Base-by-base conservation (phyloP, 2,329 filamentous ascomycete genomes). In the Mollisiaceae sp. region DNA sequence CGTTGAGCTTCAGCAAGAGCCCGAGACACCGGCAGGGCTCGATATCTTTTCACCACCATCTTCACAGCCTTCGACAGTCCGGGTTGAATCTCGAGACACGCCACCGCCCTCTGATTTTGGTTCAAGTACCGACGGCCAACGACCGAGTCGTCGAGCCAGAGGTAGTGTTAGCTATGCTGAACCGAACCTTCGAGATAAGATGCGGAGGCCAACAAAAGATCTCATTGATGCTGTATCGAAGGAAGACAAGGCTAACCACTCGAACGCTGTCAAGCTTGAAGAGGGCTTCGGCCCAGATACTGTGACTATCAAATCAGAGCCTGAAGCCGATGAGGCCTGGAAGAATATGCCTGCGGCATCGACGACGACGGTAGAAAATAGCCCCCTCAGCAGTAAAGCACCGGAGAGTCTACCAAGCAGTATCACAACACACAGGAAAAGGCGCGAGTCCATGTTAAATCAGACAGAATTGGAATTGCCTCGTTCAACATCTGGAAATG, bases 111-210 rank as follows among this genome's bases (percentile, higher is more conserved):
- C 80, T 18, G 84, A 89, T 69, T 83, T 89, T 41, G 85, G 82
- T 8, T 79, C 78, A 8, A 82, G 77, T 41, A 83, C 84, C 59
- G 85, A 90, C 70, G 84, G 84, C 35, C 82, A 85, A 35, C 84
- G 92, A 54, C 85, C 86, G 24, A 90, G 88, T 71, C 83, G 92
- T 70, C 85, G 92, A 69, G 86, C 87, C 57, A 83, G 90, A 72
- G 80, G 86, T 12, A 83, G 88, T 59, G 85, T 95, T 67, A 94
- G 91, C 79, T 95, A 95, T 76, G 90, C 91, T 12, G 91, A 94
- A 76, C 92, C 92, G 1, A 94, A 91, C 73, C 81, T 95, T 50
- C 85, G 90, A 67, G 90, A 89, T 74, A 95, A 95, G 79, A 94
- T 95, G 91, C 86, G 92, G 65, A 85, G 92, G 65, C 91, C 92